phyloP scores from a whole-genome alignment of 2,329 filamentous ascomycete genomes.

The Beauveria australis region DNA sequence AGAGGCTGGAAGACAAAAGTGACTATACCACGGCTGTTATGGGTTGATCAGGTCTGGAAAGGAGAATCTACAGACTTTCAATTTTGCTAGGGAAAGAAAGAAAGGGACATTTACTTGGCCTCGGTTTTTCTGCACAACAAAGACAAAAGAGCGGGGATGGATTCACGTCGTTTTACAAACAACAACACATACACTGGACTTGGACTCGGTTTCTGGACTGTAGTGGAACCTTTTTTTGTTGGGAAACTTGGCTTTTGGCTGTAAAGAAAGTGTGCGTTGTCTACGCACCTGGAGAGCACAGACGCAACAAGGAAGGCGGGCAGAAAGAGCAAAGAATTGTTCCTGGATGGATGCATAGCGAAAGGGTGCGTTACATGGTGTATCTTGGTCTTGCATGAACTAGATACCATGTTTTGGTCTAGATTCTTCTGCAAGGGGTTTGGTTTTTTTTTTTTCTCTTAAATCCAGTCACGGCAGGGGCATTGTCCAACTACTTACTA shows the following conservation, averaged over 20 bases:
- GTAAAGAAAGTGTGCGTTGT: constrained; percentile 3
- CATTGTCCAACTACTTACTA: constrained; percentile 15
- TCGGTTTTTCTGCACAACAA: constrained; percentile 18
- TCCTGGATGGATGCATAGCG: constrained; percentile 40
- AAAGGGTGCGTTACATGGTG: constrained; percentile 32
- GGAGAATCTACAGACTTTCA: constrained; percentile 18
- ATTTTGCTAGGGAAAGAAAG: constrained; percentile 7
- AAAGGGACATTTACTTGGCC: neutral
- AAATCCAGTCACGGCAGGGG: constrained; percentile 10
- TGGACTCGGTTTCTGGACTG: constrained; percentile 7
- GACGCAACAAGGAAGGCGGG: neutral
- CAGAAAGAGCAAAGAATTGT: neutral
- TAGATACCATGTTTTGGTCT: constrained; percentile 15
- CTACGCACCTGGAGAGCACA: neutral
- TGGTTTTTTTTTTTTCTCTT: constrained; percentile 13
- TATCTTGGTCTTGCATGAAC: constrained; percentile 30
- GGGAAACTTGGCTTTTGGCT: constrained; percentile 8
- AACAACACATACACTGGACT: constrained; percentile 1
- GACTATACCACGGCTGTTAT: constrained; percentile 29
- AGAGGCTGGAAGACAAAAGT: constrained; percentile 34
- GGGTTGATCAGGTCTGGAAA: constrained; percentile 25
- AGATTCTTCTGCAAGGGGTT: constrained; percentile 18
- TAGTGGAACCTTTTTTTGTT: constrained; percentile 7
- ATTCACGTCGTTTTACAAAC: constrained; percentile 4
- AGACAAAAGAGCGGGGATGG: constrained; percentile 24